A percentile compares a stretch with the other conserved stretches of the same genome.
Evolutionary conservation across 306 rosid genomes (phyloP).

Genomic region (Casuarina equisetifolia): DNA sequence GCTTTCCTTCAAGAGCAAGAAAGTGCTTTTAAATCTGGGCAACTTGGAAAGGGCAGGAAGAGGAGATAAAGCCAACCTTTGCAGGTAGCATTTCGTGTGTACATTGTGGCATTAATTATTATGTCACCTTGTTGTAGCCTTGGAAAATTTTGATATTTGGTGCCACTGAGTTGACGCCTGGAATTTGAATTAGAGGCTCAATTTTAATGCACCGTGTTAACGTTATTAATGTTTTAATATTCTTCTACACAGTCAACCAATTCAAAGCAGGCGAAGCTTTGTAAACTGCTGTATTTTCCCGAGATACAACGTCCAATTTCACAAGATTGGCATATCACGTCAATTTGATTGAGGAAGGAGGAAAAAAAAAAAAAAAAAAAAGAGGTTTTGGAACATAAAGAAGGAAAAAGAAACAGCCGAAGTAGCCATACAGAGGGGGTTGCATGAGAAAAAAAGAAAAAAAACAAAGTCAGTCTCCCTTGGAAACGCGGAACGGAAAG

Average conservation of each 20-base stretch:
- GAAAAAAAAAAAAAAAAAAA: no score
- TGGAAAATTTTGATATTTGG: not conserved
- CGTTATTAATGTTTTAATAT: not conserved
- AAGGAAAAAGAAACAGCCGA: no score
- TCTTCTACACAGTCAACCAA: not conserved
- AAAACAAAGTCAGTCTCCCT: no score
- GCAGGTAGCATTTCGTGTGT: not conserved
- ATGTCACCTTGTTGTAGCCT: not conserved
- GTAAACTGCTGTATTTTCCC: no score
- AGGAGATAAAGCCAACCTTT: conserved; percentile 39
- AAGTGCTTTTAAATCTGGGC: conserved; percentile 84
- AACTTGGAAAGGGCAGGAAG: conserved; percentile 84
- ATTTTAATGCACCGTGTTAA: not conserved
- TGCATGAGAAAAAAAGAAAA: no score
- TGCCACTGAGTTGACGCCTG: not conserved
- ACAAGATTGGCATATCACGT: no score
- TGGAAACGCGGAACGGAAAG: no score
- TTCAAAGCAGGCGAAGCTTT: no score
- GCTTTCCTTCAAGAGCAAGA: conserved; percentile 93
- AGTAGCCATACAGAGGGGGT: no score
- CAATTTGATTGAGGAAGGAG: no score
- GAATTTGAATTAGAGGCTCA: not conserved
- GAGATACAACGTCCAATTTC: no score
- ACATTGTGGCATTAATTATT: not conserved
- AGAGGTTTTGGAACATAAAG: no score